A percentile compares a stretch with the other conserved stretches of the same genome.
phyloP scores from a whole-genome alignment of 2,329 filamentous ascomycete species.

The Ceratocystis harringtonii region DNA sequence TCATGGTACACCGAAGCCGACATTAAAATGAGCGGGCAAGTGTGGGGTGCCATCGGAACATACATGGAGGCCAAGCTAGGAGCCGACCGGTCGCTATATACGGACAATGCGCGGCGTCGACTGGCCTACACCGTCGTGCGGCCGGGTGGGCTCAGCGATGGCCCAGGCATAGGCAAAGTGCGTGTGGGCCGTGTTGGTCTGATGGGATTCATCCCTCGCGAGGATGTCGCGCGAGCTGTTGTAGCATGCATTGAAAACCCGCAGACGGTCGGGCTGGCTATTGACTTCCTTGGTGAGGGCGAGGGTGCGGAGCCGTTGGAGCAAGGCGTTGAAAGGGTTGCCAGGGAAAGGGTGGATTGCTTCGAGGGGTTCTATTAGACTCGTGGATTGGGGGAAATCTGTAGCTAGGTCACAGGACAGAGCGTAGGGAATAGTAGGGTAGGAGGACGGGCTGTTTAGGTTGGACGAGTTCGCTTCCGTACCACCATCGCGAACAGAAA shows the following conservation, averaged over 20 bases:
- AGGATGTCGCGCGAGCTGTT: slow-evolving; percentile 32
- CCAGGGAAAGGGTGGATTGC: slow-evolving; percentile 23
- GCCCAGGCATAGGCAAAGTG: slow-evolving; percentile 26
- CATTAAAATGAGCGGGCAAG: slow-evolving; percentile 23
- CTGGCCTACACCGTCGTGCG: slow-evolving; percentile 33
- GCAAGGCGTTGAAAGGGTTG: slow-evolving; percentile 28
- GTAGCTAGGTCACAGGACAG: background rate
- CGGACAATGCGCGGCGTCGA: slow-evolving; percentile 23
- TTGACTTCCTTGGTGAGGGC: slow-evolving; percentile 29
- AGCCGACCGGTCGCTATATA: slow-evolving; percentile 28
- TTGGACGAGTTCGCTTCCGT: background rate
- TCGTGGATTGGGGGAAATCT: background rate
- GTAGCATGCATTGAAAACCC: slow-evolving; percentile 28
- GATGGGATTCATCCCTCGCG: slow-evolving; percentile 25
- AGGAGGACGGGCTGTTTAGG: background rate
- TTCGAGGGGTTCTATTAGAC: slow-evolving; percentile 22
- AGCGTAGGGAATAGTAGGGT: background rate
- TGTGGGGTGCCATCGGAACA: slow-evolving; percentile 27
- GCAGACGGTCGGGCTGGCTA: slow-evolving; percentile 28
- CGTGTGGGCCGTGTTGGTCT: slow-evolving; percentile 30
- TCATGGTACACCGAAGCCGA: slow-evolving; percentile 31
- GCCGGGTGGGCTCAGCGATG: slow-evolving; percentile 28
- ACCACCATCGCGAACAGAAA: background rate
- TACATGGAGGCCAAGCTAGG: slow-evolving; percentile 31
- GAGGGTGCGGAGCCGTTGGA: slow-evolving; percentile 24